Conservation (phyloP, 2,329 filamentous ascomycete species). For the Monilinia fructicola region DNA sequence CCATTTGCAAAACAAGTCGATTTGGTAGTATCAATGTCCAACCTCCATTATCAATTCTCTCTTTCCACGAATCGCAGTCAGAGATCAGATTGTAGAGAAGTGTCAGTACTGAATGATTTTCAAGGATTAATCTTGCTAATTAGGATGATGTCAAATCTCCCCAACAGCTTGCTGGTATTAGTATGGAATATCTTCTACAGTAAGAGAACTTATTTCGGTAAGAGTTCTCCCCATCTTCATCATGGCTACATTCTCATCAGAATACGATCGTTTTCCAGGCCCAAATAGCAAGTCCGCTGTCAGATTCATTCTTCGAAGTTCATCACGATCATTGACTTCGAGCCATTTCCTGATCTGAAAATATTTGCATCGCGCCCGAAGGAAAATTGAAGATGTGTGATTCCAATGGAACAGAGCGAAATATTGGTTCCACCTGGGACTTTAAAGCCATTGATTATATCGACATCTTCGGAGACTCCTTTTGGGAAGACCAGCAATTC, state of each 20-base stretch:
- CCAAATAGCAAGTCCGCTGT: conserved; percentile 48
- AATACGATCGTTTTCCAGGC: conserved; percentile 46
- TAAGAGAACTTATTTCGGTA: conserved; percentile 44
- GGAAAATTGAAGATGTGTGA: neutral
- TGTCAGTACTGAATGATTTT: neutral
- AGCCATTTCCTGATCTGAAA: conserved; percentile 52
- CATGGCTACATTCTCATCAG: conserved; percentile 49
- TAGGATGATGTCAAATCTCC: conserved; percentile 9
- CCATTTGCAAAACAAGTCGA: neutral
- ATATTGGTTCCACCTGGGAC: conserved; percentile 19
- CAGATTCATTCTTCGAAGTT: conserved; percentile 40
- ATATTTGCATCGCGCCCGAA: conserved; percentile 43
- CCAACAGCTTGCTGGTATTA: neutral
- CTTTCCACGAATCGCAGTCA: neutral
- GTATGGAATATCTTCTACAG: neutral
- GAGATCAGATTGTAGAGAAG: neutral
- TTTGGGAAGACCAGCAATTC: conserved; percentile 39
- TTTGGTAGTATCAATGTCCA: neutral
- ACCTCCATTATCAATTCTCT: neutral
- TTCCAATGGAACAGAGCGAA: neutral
- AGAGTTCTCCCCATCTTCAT: conserved; percentile 52
- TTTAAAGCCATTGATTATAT: conserved; percentile 24
- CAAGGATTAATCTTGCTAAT: neutral
- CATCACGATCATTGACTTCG: conserved; percentile 32
- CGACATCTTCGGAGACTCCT: conserved; percentile 26